Evolutionary conservation across 169 alveolate species (phyloP).

Genomic region (Theileria equi): DNA sequence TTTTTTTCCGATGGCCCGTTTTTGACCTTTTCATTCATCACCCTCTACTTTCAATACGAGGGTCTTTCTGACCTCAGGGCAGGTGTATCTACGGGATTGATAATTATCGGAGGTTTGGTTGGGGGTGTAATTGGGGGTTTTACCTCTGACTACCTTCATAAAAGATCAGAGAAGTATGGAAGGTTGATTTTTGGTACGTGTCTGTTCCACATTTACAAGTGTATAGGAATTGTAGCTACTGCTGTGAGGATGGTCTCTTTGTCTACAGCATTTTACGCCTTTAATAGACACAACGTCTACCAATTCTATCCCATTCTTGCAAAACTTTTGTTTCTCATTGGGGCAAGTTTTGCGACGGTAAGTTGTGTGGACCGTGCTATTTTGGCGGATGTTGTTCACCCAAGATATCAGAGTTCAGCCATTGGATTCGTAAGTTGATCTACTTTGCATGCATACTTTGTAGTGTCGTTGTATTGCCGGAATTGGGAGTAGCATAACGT

Average conservation of each 20-base stretch:
- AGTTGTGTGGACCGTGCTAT: slow-evolving; percentile 87
- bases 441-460: too few species aligned
- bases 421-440: slow-evolving; percentile 68
- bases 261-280: slow-evolving; percentile 69
- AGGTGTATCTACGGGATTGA: slow-evolving; percentile 78
- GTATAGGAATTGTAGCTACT: slow-evolving; percentile 67
- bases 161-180: slow-evolving; percentile 79
- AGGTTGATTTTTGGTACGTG: slow-evolving; percentile 79
- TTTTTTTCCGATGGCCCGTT: slow-evolving; percentile 88
- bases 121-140: slow-evolving; percentile 89
- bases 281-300: slow-evolving; percentile 42
- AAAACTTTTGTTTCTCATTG: slow-evolving; percentile 68
- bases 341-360: slow-evolving; percentile 86
- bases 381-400: slow-evolving; percentile 84
- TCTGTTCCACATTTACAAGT: too few species aligned
- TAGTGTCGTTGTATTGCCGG: slow-evolving; percentile 89
- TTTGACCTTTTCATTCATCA: slow-evolving; percentile 83
- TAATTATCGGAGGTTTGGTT: slow-evolving; percentile 83
- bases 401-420: slow-evolving; percentile 84
- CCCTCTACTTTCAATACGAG: slow-evolving; percentile 85
- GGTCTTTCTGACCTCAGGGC: slow-evolving; percentile 83
- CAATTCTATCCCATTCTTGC: slow-evolving; percentile 7
- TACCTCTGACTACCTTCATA: slow-evolving; percentile 79
- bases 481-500: slow-evolving; percentile 79
- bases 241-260: slow-evolving; percentile 70